phyloP scores from a whole-genome alignment of 257 asterid species.

The Solanum tarijense region DNA sequence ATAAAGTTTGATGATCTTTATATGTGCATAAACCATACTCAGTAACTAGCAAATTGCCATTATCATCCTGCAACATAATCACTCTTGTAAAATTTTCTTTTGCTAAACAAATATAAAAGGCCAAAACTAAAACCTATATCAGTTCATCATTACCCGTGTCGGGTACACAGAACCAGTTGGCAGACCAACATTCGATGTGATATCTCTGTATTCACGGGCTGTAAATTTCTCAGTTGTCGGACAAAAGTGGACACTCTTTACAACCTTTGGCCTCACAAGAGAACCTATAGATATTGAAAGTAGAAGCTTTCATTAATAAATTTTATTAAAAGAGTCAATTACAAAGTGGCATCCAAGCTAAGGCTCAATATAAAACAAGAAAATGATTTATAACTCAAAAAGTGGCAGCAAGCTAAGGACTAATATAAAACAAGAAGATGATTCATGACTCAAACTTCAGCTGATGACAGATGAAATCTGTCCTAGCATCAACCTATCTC shows the following conservation, averaged over 20 bases:
- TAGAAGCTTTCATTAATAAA: neutral
- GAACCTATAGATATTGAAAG: conserved; percentile 46
- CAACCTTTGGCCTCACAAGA: conserved; percentile 98
- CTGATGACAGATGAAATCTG: neutral
- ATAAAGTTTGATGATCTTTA: conserved; percentile 86
- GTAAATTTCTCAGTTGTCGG: conserved; percentile 65
- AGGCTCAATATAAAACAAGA: neutral
- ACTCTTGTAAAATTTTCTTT: neutral
- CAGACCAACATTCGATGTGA: conserved; percentile 83
- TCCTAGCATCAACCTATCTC: neutral
- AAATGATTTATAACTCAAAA: neutral
- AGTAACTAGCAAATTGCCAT: conserved; percentile 79
- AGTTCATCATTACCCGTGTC: conserved; percentile 51
- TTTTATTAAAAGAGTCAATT: conserved; percentile 5
- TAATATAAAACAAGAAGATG: neutral
- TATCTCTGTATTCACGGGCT: conserved; percentile 80
- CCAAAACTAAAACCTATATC: neutral
- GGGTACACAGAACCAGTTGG: conserved; percentile 98
- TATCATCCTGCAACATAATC: conserved; percentile 55
- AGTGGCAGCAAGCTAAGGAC: neutral
- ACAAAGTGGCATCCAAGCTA: neutral
- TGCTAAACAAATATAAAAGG: neutral
- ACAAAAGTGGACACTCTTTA: conserved; percentile 93
- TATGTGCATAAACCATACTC: conserved; percentile 81
- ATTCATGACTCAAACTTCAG: neutral